A percentile compares a stretch with the other conserved stretches of the same genome.
These are phyloP conservation scores for Vigna mungo DNA, from an alignment of 306 rosid genomes.

Conservation along the genomic window DNA sequence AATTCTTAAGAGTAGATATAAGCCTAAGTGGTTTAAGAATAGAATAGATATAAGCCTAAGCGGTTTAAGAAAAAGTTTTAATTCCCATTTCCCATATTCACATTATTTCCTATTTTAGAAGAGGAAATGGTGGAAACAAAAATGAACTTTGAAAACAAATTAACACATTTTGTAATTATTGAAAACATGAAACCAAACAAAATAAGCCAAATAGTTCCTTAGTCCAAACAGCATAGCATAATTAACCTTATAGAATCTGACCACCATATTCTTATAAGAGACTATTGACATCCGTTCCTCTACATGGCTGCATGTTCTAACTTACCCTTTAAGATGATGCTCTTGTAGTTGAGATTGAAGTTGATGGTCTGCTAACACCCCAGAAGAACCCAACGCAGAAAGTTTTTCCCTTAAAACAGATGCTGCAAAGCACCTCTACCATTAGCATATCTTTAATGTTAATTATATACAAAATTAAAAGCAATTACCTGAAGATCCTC, in stretches of 20 bases:
- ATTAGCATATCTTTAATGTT: slow-evolving; percentile 49
- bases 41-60: background rate
- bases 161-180: background rate
- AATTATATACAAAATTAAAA: slow-evolving; percentile 18
- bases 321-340: slow-evolving; percentile 89
- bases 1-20: background rate
- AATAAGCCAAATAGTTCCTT: background rate
- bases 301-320: slow-evolving; percentile 34
- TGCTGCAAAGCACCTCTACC: slow-evolving; percentile 69
- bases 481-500: slow-evolving; percentile 91
- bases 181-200: background rate
- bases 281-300: slow-evolving; percentile 20
- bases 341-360: slow-evolving; percentile 97
- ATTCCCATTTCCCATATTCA: background rate
- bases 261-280: background rate
- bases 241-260: slow-evolving; percentile 3
- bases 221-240: slow-evolving; percentile 17
- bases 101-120: background rate
- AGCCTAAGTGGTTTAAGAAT: background rate
- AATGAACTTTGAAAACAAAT: background rate
- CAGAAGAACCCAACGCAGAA: slow-evolving; percentile 90
- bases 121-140: background rate
- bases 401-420: slow-evolving; percentile 95
- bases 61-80: background rate
- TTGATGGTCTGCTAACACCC: slow-evolving; percentile 96